Base-by-base conservation (phyloP, 257 asterid genomes). In the Penstemon barbatus region DNA sequence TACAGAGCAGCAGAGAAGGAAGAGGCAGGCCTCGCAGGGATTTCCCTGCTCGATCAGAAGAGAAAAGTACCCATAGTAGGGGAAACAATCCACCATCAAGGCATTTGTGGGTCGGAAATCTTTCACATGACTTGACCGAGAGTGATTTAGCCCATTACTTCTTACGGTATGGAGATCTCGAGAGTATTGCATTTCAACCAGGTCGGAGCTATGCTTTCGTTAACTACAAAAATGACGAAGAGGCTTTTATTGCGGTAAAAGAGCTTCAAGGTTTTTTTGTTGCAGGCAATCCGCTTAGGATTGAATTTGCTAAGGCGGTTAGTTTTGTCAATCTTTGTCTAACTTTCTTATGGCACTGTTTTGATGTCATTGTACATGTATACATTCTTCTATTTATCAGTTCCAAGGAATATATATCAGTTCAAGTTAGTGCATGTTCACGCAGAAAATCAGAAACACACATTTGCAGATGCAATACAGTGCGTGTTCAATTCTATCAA, bases 291-390 rank as follows among this genome's bases (percentile, higher is more conserved):
- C 82, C 97, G 10, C 85, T 92, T 88, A 92, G 77, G 78, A 85
- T 92, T 84, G 95, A 92, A 85, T 92, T 88, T 86, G 80, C 98
- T 49, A 92, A 90, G 97, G 91, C 91, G 98, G 98, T 92, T 92
- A 92, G 98, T 92, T 77, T 79, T 82, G 96, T 81, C 79, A 61
- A 79, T 81, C 84, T 87, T 85, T 77, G 85, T 79, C 82, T 81
- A 72, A 66, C 80, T 80, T 79, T 75, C 72, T 79, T 85, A 65
- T 71, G 71, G 73, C 80, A 57, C 75, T 56, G 52, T 64, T 52
- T 78, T 75, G 71, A 62, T 74, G 74, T 67, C 42, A 18, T 74
- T 72, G 76, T 70, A 70, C 75, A 69, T 66, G 43, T 63, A 72
- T 64, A 63, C 62, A 41, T 8, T 51, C 3, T 36, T 15, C 69